A percentile compares a stretch with the other conserved stretches of the same genome.
phyloP scores from a whole-genome alignment of 1,139 yeast genomes.

The Nakaseomyces bracarensis region DNA sequence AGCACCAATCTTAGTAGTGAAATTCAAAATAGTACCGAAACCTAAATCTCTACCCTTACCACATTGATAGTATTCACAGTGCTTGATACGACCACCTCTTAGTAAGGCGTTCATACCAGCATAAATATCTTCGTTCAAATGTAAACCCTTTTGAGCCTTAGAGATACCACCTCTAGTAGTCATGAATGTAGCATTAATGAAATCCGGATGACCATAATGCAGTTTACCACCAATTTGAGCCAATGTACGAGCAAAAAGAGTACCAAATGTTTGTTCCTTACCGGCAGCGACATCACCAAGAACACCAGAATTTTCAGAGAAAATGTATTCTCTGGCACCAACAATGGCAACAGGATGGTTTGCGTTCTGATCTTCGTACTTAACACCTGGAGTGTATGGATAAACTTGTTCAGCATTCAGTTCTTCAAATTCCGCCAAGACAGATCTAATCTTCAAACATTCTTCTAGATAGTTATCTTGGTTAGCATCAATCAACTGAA shows the following conservation, averaged over 20 bases:
- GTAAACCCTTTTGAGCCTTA: conserved; percentile 97
- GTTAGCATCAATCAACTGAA: conserved; percentile 96
- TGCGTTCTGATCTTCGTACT: conserved; percentile 39
- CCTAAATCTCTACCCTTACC: conserved; percentile 99
- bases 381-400: conserved; percentile 58
- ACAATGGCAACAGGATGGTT: conserved; percentile 90
- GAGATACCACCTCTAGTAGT: conserved; percentile 99
- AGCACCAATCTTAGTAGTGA: conserved; percentile 99
- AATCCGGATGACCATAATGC: conserved; percentile 99
- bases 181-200: conserved; percentile 89
- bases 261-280: conserved; percentile 99
- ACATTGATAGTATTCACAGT: conserved; percentile 98
- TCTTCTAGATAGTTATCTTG: conserved; percentile 98
- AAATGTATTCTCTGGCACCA: conserved; percentile 98
- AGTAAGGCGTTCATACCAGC: conserved; percentile 98
- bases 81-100: conserved; percentile 99
- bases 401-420: conserved; percentile 77
- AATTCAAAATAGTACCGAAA: conserved; percentile 95
- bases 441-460: conserved; percentile 95
- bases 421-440: conserved; percentile 96
- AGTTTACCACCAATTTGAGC: conserved; percentile 98
- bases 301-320: conserved; percentile 98
- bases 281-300: conserved; percentile 99
- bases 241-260: conserved; percentile 92
- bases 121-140: conserved; percentile 96